Base-by-base conservation (phyloP, 768 basidiomycete genomes). In the Plicaturopsis crispa region DNA sequence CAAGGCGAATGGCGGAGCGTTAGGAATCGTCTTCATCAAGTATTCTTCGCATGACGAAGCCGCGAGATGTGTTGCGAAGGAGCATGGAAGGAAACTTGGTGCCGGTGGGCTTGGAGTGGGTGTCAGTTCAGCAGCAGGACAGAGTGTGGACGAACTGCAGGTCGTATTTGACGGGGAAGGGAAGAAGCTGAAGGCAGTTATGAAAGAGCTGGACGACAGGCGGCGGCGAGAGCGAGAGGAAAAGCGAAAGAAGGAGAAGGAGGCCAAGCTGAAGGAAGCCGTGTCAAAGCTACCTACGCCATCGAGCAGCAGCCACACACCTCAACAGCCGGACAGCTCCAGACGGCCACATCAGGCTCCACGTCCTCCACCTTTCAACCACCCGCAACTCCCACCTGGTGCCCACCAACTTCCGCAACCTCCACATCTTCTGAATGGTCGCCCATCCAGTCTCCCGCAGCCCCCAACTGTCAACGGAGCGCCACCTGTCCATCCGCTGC, bases 81-180 rank as follows among this genome's bases (percentile, higher is more conserved):
- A 81, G 49, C 69, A 89, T 41, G 85, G 86, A 21, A 69, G 75
- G 53, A 71, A 66, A 49, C 58, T 80, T 11, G 70, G 75, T 0
- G 61, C 67, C 4, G 54, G 66, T 21, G 69, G 73, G 13, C 51
- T 62, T 11, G 65, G 69, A 2, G 56, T 66, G 33, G 53, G 53
- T 8, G 36, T 50, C 21, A 33, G 55, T 16, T 48, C 44, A 13
- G 48, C 48, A 1, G 53, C 52, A 17, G 26, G 26, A 14, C 10
- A 28, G 14, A n/a, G n/a, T n/a, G 68, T 60, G 2, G 76, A 80
- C 42, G 75, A 78, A 50, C 72, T 93, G 50, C 69, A 69, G 21
- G 86, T 85, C 5, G 83, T 86, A 10, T 67, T 91, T 36, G 94
- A 98, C 55, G 78, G 77, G 0, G 82, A 90, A 43, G 80, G 83